Conservation (phyloP, 768 basidiomycete species). For the Strobilomyces confusus region DNA sequence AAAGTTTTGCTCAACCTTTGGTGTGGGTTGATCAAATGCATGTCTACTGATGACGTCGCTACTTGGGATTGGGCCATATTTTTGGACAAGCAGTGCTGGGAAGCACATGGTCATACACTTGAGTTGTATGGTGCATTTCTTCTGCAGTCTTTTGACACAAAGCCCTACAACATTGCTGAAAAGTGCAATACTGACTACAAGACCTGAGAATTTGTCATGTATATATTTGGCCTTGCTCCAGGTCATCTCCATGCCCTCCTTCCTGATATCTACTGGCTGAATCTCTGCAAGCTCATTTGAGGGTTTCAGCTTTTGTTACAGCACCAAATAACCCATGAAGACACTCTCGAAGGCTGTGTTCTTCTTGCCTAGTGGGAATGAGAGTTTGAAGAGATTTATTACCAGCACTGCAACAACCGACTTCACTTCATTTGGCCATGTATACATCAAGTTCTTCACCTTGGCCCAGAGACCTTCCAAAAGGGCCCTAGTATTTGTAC, state of each 20-base stretch:
- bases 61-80: not conserved
- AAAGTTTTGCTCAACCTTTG: not conserved
- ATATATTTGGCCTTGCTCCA: not conserved
- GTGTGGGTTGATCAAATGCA: not conserved
- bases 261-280: not conserved
- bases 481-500: not conserved
- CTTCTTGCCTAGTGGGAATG: not conserved
- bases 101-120: not conserved
- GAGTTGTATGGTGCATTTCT: not conserved
- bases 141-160: not conserved
- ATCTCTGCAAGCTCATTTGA: not conserved
- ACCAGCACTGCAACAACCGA: not conserved
- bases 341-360: no score
- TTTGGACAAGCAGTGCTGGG: not conserved
- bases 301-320: not conserved
- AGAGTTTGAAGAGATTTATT: not conserved
- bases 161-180: not conserved
- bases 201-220: not conserved
- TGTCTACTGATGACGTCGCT: not conserved
- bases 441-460: not conserved
- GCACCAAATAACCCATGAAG: not conserved
- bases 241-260: not conserved
- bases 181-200: not conserved
- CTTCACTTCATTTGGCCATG: not conserved
- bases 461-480: not conserved